phyloP scores from a whole-genome alignment of 2,329 filamentous ascomycete genomes.

The Xylariales sp. region DNA sequence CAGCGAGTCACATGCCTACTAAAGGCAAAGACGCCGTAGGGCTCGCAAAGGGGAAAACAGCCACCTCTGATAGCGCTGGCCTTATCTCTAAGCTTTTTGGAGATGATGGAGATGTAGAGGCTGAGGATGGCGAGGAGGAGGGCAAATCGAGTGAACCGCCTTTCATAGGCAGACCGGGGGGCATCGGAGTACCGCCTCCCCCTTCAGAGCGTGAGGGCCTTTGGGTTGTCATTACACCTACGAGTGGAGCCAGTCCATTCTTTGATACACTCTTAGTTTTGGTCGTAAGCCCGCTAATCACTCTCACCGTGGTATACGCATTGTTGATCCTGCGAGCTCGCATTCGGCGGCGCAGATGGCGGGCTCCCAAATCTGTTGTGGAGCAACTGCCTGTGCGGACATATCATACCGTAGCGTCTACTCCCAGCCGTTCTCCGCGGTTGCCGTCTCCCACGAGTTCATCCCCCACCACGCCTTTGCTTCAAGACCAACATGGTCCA shows the following conservation, averaged over 20 bases:
- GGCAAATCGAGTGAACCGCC: constrained; percentile 44
- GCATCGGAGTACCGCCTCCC: constrained; percentile 48
- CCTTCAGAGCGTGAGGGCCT: constrained; percentile 76
- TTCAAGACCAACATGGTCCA: constrained; percentile 66
- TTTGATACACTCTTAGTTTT: constrained; percentile 96
- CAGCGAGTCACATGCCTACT: constrained; percentile 51
- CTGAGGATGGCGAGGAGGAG: constrained; percentile 48
- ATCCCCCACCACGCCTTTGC: constrained; percentile 82
- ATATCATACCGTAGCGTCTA: constrained; percentile 83
- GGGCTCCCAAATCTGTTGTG: constrained; percentile 96
- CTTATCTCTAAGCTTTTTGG: constrained; percentile 64
- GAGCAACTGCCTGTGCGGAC: constrained; percentile 94
- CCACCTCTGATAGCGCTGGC: constrained; percentile 46
- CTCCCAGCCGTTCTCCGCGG: constrained; percentile 68
- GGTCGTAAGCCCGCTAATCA: constrained; percentile 93
- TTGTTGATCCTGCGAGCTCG: constrained; percentile 87
- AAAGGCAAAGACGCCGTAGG: constrained; percentile 50
- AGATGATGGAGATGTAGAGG: constrained; percentile 54
- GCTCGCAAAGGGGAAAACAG: constrained; percentile 46
- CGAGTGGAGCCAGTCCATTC: constrained; percentile 89
- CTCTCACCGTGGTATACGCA: constrained; percentile 91
- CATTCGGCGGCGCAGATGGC: constrained; percentile 89
- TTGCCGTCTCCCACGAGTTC: constrained; percentile 72
- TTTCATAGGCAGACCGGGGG: constrained; percentile 41
- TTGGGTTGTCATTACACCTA: constrained; percentile 96